phyloP scores from a whole-genome alignment of 129 eudicot genomes.

The Gnaphalium uliginosum region DNA sequence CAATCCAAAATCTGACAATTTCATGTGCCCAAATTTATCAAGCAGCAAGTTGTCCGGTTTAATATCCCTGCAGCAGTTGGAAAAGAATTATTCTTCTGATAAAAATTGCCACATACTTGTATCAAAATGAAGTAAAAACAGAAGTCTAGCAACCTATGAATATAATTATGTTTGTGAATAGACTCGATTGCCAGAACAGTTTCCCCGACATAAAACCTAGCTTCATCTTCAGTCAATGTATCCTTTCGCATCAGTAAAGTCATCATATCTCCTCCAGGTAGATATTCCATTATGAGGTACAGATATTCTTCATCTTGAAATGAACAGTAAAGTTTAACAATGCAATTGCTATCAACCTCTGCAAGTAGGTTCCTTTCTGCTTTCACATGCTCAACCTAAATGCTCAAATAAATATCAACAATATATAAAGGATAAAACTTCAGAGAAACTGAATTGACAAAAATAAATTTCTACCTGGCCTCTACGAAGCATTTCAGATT shows the following conservation, averaged over 20 bases:
- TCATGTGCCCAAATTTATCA: constrained; percentile 95
- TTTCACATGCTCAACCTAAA: constrained; percentile 96
- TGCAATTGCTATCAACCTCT: constrained; percentile 96
- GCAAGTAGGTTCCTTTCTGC: constrained; percentile 96
- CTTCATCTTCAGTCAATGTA: constrained; percentile 87
- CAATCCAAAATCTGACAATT: constrained; percentile 94
- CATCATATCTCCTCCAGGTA: constrained; percentile 99
- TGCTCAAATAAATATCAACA: neutral
- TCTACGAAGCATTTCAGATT: constrained; percentile 96
- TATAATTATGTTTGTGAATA: constrained; percentile 91
- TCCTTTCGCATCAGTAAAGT: constrained; percentile 92
- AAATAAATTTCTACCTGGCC: constrained; percentile 69
- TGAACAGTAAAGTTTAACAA: constrained; percentile 93
- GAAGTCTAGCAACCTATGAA: constrained; percentile 65
- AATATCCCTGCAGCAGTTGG: constrained; percentile 68
- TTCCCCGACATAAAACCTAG: constrained; percentile 88
- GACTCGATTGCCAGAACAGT: constrained; percentile 95
- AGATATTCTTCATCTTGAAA: constrained; percentile 95
- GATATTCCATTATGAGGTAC: constrained; percentile 91
- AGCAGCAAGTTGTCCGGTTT: constrained; percentile 96
- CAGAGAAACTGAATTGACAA: neutral
- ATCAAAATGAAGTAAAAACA: constrained; percentile 11
- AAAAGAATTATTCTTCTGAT: constrained; percentile 18
- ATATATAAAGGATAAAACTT: constrained; percentile 18
- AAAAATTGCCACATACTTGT: neutral